Conservation (phyloP, 192 early-diverging fungal species). For the Coemansia sp. region DNA sequence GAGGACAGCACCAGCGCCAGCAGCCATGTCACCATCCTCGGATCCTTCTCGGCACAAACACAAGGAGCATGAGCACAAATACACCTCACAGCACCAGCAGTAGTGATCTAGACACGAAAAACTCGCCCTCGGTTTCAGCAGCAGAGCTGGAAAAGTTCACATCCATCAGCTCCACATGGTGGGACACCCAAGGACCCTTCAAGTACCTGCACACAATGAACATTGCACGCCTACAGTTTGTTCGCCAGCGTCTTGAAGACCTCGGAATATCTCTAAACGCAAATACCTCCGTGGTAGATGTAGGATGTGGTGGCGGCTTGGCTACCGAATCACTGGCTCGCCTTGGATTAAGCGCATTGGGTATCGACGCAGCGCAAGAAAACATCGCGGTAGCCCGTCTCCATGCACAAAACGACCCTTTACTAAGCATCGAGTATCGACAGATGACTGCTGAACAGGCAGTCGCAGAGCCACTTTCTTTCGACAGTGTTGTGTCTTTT, state of each 20-base stretch:
- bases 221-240: conserved; percentile 67
- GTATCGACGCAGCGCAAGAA: conserved; percentile 82
- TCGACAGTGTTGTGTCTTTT: conserved; percentile 79
- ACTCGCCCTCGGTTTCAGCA: conserved; percentile 8
- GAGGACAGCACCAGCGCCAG: neutral
- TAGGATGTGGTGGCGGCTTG: conserved; percentile 94
- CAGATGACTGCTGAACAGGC: conserved; percentile 57
- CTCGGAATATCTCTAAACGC: neutral
- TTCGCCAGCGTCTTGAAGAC: conserved; percentile 55
- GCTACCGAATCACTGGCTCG: conserved; percentile 81
- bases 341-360: conserved; percentile 68
- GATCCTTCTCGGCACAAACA: neutral
- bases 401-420: conserved; percentile 69
- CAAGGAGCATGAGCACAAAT: no score
- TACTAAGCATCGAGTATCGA: conserved; percentile 45
- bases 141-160: conserved; percentile 28
- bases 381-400: conserved; percentile 75
- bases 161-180: conserved; percentile 67
- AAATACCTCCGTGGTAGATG: conserved; percentile 64
- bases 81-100: no score
- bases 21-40: neutral
- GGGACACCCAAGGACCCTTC: conserved; percentile 83
- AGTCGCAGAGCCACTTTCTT: conserved; percentile 48
- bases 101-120: neutral
- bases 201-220: conserved; percentile 80